Conservation (phyloP, 768 basidiomycete species). For the Lactarius psammicola region DNA sequence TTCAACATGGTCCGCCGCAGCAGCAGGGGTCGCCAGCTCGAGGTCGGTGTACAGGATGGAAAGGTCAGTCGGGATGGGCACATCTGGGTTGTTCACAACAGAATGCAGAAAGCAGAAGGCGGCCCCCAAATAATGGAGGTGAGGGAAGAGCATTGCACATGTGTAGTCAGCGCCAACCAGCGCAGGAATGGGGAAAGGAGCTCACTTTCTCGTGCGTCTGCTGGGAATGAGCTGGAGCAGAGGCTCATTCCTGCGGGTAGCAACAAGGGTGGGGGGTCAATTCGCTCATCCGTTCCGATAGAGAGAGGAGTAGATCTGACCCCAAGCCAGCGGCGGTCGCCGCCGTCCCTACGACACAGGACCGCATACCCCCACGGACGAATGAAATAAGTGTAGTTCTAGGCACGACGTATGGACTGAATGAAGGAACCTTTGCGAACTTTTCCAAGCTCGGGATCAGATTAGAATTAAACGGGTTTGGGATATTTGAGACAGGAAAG, state of each 20-base stretch:
- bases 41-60: slow-evolving; percentile 76
- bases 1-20: slow-evolving; percentile 53
- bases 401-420: not conserved
- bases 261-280: slow-evolving; percentile 3
- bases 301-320: slow-evolving; percentile 31
- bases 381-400: not conserved
- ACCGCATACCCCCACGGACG: not conserved
- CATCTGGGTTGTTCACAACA: slow-evolving; percentile 45
- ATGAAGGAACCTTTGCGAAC: slow-evolving; percentile 44
- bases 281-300: slow-evolving; percentile 21
- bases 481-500: too few relatives aligned
- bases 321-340: slow-evolving; percentile 40
- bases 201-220: slow-evolving; percentile 74
- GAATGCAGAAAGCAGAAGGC: too few relatives aligned
- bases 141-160: not conserved
- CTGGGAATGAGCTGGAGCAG: slow-evolving; percentile 81
- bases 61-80: slow-evolving; percentile 65
- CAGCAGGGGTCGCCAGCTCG: slow-evolving; percentile 68
- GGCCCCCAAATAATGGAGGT: too few relatives aligned
- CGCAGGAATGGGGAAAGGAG: not conserved
- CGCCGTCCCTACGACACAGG: slow-evolving; percentile 35
- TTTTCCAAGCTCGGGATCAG: slow-evolving; percentile 44
- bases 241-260: slow-evolving; percentile 68
- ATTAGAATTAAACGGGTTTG: slow-evolving; percentile 5
- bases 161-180: not conserved